Conservation (phyloP, 2,329 filamentous ascomycete genomes). For the Zasmidium cellare region DNA sequence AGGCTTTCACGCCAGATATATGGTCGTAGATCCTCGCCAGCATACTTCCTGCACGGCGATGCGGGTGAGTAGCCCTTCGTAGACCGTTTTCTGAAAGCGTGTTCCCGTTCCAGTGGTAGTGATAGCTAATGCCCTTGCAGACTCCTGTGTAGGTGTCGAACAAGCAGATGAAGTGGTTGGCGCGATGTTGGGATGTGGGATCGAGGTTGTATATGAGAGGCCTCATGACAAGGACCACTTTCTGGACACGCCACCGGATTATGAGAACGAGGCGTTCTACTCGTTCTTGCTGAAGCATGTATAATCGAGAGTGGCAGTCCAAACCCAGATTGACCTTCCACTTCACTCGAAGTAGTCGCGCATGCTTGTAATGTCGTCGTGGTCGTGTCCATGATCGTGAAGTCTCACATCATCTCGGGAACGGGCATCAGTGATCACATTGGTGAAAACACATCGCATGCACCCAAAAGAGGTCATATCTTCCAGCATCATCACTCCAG, state of each 20-base stretch:
- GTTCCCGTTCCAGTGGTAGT: too few relatives aligned
- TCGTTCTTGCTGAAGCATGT: constrained; percentile 30
- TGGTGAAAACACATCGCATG: too few relatives aligned
- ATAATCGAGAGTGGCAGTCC: constrained; percentile 6
- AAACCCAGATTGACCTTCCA: neutral
- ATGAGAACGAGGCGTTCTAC: constrained; percentile 29
- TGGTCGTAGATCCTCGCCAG: constrained; percentile 22
- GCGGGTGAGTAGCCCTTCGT: constrained; percentile 3
- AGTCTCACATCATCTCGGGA: neutral
- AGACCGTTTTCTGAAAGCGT: too few relatives aligned
- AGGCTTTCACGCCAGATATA: constrained; percentile 29
- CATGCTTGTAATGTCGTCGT: neutral
- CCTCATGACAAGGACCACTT: constrained; percentile 29
- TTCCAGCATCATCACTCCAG: too few relatives aligned
- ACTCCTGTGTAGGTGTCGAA: constrained; percentile 31
- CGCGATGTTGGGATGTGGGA: constrained; percentile 26
- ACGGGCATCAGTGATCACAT: too few relatives aligned
- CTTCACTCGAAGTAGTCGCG: neutral
- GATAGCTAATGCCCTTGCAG: constrained; percentile 2
- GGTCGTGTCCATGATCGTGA: neutral
- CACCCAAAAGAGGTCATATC: too few relatives aligned
- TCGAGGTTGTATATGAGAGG: constrained; percentile 30
- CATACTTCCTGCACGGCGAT: constrained; percentile 33
- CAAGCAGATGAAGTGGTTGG: constrained; percentile 34
- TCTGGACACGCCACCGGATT: constrained; percentile 26